Evolutionary conservation across 2,329 filamentous ascomycete species (phyloP).

Genomic region (Verticillium zaregamsianum): DNA sequence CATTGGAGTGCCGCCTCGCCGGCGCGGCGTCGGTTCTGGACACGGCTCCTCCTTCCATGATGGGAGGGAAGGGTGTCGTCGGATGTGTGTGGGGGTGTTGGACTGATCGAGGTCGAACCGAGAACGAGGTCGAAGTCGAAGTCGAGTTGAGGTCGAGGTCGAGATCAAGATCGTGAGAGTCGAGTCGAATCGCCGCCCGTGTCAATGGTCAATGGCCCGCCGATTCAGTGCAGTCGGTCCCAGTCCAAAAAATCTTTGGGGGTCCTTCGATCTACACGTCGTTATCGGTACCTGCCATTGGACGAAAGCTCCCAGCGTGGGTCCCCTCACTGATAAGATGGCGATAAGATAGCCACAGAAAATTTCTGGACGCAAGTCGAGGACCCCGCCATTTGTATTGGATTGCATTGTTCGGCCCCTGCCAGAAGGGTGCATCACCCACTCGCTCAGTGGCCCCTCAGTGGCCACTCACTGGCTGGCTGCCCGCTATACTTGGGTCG

Average conservation of each 20-base stretch:
- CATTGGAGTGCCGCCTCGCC: slow-evolving; percentile 42
- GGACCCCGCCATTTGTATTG: slow-evolving; percentile 6
- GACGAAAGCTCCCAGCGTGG: not conserved
- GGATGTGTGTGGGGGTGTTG: slow-evolving; percentile 1
- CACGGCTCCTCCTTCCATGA: slow-evolving; percentile 30
- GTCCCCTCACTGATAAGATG: not conserved
- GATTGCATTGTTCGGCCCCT: not conserved
- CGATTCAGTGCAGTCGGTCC: not conserved
- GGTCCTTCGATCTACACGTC: not conserved
- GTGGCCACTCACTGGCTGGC: not conserved
- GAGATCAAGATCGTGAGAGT: not conserved
- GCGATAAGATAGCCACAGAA: slow-evolving; percentile 11
- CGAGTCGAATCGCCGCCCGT: not conserved
- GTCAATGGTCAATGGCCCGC: not conserved
- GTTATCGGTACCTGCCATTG: slow-evolving; percentile 1
- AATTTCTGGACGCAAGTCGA: slow-evolving; percentile 1
- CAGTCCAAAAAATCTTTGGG: not conserved
- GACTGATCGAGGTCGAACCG: not conserved
- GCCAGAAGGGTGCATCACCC: not conserved
- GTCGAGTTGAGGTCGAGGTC: not conserved
- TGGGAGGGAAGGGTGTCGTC: slow-evolving; percentile 2
- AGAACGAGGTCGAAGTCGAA: not conserved
- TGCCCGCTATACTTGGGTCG: not conserved
- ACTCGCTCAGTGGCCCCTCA: not conserved
- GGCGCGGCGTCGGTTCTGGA: slow-evolving; percentile 28